A percentile compares a stretch with the other conserved stretches of the same genome.
phyloP scores from a whole-genome alignment of 2,329 filamentous ascomycete species.

The Botryotinia narcissicola region DNA sequence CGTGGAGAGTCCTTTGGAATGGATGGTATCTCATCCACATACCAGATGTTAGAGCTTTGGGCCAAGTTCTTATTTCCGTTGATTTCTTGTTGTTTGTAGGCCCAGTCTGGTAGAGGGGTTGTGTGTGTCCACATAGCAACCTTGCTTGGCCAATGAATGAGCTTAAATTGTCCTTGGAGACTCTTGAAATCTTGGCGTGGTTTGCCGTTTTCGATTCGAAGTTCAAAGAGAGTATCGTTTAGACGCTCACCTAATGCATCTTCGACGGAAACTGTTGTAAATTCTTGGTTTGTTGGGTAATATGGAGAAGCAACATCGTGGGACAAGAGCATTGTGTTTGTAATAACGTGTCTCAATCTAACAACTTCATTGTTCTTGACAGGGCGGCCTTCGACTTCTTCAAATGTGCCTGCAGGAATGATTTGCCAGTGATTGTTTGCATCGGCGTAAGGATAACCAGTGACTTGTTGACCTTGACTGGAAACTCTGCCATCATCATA shows the following conservation, averaged over 20 bases:
- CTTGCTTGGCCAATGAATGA: constrained; percentile 90
- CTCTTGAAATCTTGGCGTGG: constrained; percentile 80
- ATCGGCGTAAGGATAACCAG: constrained; percentile 95
- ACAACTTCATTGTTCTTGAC: constrained; percentile 85
- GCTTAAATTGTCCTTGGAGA: constrained; percentile 89
- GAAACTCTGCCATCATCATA: constrained; percentile 98
- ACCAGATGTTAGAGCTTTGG: constrained; percentile 91
- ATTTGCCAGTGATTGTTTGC: constrained; percentile 99
- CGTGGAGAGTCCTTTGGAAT: constrained; percentile 68
- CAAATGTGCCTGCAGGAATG: constrained; percentile 64
- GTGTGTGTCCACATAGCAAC: constrained; percentile 99
- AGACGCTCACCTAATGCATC: constrained; percentile 70
- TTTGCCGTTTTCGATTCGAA: constrained; percentile 86
- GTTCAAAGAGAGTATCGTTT: constrained; percentile 91
- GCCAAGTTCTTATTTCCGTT: constrained; percentile 97
- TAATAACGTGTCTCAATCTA: constrained; percentile 81
- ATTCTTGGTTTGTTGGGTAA: constrained; percentile 97
- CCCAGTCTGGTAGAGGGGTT: constrained; percentile 95
- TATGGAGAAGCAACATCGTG: constrained; percentile 97
- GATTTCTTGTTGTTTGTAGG: constrained; percentile 95
- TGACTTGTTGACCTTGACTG: constrained; percentile 96
- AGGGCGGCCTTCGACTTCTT: constrained; percentile 58
- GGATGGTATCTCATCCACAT: constrained; percentile 85
- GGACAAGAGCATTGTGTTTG: constrained; percentile 81
- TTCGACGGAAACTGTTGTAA: constrained; percentile 75